Evolutionary conservation across 2,329 filamentous ascomycete genomes (phyloP).

Genomic region (Endoconidiophora polonica): DNA sequence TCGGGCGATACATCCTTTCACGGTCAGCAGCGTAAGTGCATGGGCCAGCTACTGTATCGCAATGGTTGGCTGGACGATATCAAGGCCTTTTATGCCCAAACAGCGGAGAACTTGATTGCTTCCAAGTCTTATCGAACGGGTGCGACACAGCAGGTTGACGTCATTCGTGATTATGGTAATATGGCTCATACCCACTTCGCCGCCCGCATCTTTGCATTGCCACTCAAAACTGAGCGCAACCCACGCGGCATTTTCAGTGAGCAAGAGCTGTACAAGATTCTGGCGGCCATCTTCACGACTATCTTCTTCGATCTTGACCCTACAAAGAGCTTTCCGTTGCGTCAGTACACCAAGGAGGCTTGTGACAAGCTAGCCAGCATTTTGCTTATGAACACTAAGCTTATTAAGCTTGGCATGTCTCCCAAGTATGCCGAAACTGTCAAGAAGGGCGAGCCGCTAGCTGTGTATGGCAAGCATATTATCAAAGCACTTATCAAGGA

Average conservation of each 20-base stretch:
- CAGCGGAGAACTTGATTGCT: conserved; percentile 42
- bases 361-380: conserved; percentile 41
- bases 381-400: conserved; percentile 49
- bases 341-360: conserved; percentile 39
- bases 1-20: conserved; percentile 33
- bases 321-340: conserved; percentile 47
- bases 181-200: conserved; percentile 48
- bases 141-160: conserved; percentile 44
- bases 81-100: conserved; percentile 49
- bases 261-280: conserved; percentile 41
- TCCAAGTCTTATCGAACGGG: conserved; percentile 45
- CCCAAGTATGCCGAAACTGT: conserved; percentile 35
- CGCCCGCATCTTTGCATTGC: conserved; percentile 45
- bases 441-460: conserved; percentile 36
- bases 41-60: conserved; percentile 42
- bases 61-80: conserved; percentile 45
- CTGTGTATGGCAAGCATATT: conserved; percentile 47
- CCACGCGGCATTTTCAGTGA: conserved; percentile 40
- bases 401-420: conserved; percentile 31
- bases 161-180: conserved; percentile 55
- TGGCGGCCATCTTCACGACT: conserved; percentile 47
- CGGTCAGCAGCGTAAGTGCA: conserved; percentile 32
- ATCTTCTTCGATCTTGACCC: conserved; percentile 52
- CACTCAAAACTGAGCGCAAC: conserved; percentile 45
- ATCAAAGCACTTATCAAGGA: conserved; percentile 47